Evolutionary conservation across 768 basidiomycete genomes (phyloP).

Genomic region (Suillus luteus): DNA sequence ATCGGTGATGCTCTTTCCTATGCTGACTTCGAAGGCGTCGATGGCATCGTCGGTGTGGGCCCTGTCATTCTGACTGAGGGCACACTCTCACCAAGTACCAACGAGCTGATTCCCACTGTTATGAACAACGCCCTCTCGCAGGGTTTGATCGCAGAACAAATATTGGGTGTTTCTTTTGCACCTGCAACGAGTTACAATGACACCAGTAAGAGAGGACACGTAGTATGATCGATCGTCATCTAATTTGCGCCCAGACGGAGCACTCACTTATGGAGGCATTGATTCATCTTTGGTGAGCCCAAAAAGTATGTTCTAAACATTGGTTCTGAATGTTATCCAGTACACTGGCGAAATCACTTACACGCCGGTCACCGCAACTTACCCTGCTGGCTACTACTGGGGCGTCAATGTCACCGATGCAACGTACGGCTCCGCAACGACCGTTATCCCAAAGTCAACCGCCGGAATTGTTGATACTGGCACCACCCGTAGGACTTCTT

Average conservation of each 20-base stretch:
- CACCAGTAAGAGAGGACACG: neutral
- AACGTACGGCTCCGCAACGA: conserved; percentile 9
- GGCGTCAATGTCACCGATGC: conserved; percentile 20
- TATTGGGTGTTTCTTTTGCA: conserved; percentile 20
- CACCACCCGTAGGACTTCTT: conserved; percentile 16
- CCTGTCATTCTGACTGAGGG: conserved; percentile 18
- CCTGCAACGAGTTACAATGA: conserved; percentile 17
- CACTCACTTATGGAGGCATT: conserved; percentile 22
- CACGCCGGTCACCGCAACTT: conserved; percentile 23
- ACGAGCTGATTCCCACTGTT: conserved; percentile 21
- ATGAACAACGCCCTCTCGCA: conserved; percentile 22
- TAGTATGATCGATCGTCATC: neutral
- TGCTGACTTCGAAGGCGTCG: conserved; percentile 21
- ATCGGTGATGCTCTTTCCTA: conserved; percentile 22
- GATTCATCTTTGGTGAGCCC: conserved; percentile 15
- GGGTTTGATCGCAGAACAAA: conserved; percentile 16
- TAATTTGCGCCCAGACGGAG: conserved; percentile 14
- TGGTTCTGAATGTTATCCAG: conserved; percentile 1
- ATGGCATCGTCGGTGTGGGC: conserved; percentile 23
- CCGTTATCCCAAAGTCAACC: conserved; percentile 14
- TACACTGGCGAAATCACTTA: conserved; percentile 23
- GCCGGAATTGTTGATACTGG: conserved; percentile 27
- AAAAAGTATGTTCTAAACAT: neutral
- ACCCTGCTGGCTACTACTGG: conserved; percentile 23
- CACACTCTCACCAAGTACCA: conserved; percentile 10